Base-by-base conservation (phyloP, 208 protist species). In the Acanthamoeba castellanii region DNA sequence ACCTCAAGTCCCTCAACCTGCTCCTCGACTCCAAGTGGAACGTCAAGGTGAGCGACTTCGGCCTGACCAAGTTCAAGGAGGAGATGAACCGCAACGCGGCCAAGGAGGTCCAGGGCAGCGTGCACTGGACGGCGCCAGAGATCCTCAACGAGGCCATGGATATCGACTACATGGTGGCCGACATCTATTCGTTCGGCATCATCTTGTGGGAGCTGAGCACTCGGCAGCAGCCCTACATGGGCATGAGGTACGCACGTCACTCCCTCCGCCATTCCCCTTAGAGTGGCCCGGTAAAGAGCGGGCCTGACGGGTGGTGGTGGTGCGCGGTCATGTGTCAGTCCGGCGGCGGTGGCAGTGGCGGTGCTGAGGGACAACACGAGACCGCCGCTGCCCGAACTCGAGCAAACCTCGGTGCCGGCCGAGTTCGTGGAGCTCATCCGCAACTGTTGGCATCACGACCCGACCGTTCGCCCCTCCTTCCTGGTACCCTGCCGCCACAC, bases 1-100 rank as follows among this genome's bases (percentile, higher is more conserved):
- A 92, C 42, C 87, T 92, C 87, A 92, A 92, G 42, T 92, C 87
- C 2, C 87, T 92, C 66, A 92, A 92, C 59, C 57, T 92, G 34
- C 66, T 92, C 6, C 87, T 92, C 25, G 87, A 92, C 47, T 92
- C 87, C 57, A 92, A 92, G 87, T 92, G 87, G 92, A 72, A 92
- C 34, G 94, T 97, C 47, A 97, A 97, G 89, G 94, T 81, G 37
- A 14, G 2, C 34, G 72, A 81, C 30, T 81, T 81, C 20, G 78
- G 78, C 50, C 52, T 87, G 3, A 87, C 78, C 50, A n/a, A 42
- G 52, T 87, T 87, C 78, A 55, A 61, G 47, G 78, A 87, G 30
- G 30, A 61, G 50, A 30, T 87, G 64, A 72, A 72, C n/a, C 64
- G 64, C 22, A 34, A n/a, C 64, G n/a, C 59, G 7, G 59, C 59